Percentiles rank a stretch among this genome's conserved stretches.
phyloP scores from a whole-genome alignment of 2,329 filamentous ascomycete genomes.

The Ophiostoma fasciatum region DNA sequence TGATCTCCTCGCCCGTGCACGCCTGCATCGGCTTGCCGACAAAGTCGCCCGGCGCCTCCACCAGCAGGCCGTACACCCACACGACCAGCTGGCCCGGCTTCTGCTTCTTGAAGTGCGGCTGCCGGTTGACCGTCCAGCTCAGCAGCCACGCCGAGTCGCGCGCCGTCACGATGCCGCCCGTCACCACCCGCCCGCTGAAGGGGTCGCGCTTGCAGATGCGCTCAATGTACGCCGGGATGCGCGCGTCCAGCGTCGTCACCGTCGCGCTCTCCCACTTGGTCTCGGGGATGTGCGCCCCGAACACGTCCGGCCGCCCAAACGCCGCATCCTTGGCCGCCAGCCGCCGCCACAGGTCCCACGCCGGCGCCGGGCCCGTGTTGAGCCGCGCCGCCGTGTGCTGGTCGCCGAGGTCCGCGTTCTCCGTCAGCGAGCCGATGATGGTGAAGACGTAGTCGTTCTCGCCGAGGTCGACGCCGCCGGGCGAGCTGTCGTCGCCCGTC shows the following conservation, averaged over 20 bases:
- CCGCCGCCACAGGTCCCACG: slow-evolving; percentile 27
- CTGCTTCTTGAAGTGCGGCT: slow-evolving; percentile 26
- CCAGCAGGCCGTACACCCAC: slow-evolving; percentile 27
- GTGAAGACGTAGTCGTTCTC: slow-evolving; percentile 23
- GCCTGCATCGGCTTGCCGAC: slow-evolving; percentile 25
- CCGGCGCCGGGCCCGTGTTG: slow-evolving; percentile 20
- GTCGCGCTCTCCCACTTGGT: slow-evolving; percentile 26
- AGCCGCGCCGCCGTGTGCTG: slow-evolving; percentile 17
- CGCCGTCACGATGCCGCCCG: slow-evolving; percentile 21
- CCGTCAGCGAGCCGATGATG: slow-evolving; percentile 23
- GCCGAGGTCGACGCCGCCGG: slow-evolving; percentile 13
- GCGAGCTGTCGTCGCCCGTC: slow-evolving; percentile 11
- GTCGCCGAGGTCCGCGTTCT: slow-evolving; percentile 20
- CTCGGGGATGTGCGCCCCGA: slow-evolving; percentile 21
- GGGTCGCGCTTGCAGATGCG: slow-evolving; percentile 16
- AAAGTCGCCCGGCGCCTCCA: slow-evolving; percentile 20
- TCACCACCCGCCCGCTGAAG: slow-evolving; percentile 19
- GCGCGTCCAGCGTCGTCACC: slow-evolving; percentile 20
- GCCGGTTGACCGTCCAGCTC: slow-evolving; percentile 23
- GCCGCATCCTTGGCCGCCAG: slow-evolving; percentile 20
- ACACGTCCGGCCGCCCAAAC: slow-evolving; percentile 26
- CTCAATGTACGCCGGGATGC: slow-evolving; percentile 18
- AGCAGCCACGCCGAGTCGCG: slow-evolving; percentile 26
- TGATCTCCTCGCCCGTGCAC: slow-evolving; percentile 25
- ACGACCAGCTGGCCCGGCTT: slow-evolving; percentile 19